Conservation (phyloP, 2,329 filamentous ascomycete species). For the Macrophomina tecta region DNA sequence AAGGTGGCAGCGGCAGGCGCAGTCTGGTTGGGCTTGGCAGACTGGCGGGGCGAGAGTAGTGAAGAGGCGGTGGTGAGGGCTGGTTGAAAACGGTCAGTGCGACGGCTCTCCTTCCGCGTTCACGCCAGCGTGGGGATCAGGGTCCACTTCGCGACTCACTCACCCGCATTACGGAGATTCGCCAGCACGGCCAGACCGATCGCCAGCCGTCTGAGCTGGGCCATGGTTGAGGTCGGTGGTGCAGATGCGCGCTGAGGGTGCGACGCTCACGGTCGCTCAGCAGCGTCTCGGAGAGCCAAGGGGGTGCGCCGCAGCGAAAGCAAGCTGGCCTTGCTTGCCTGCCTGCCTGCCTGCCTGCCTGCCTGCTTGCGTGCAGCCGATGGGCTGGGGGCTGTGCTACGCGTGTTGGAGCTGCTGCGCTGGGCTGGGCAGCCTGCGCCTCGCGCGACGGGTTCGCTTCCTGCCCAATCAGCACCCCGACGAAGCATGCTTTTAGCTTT, state of each 20-base stretch:
- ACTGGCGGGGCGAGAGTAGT: background rate
- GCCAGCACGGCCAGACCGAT: constrained; percentile 20
- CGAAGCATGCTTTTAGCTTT: background rate
- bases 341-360: background rate
- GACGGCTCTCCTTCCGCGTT: constrained; percentile 15
- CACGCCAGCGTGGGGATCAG: constrained; percentile 16
- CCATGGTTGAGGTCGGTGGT: background rate
- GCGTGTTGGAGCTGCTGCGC: background rate
- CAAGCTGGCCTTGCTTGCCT: background rate
- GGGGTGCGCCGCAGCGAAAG: background rate
- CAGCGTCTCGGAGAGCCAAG: background rate
- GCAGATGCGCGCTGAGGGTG: background rate
- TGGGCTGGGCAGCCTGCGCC: background rate
- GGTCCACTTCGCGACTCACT: constrained; percentile 13
- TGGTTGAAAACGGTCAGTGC: constrained; percentile 18
- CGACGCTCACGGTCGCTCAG: background rate
- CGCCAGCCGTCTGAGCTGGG: constrained; percentile 8
- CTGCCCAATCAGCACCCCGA: background rate
- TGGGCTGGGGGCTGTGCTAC: constrained; percentile 3
- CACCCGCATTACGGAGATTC: constrained; percentile 14
- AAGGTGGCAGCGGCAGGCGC: constrained; percentile 20
- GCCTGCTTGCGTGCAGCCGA: background rate
- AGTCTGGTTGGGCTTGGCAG: background rate
- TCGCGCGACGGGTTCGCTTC: background rate
- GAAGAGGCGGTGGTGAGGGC: constrained; percentile 8